A percentile compares a stretch with the other conserved stretches of the same genome.
These are phyloP conservation scores for Fusarium brevicatenulatum DNA, from an alignment of 2,329 filamentous ascomycete species.

Conservation along the genomic window DNA sequence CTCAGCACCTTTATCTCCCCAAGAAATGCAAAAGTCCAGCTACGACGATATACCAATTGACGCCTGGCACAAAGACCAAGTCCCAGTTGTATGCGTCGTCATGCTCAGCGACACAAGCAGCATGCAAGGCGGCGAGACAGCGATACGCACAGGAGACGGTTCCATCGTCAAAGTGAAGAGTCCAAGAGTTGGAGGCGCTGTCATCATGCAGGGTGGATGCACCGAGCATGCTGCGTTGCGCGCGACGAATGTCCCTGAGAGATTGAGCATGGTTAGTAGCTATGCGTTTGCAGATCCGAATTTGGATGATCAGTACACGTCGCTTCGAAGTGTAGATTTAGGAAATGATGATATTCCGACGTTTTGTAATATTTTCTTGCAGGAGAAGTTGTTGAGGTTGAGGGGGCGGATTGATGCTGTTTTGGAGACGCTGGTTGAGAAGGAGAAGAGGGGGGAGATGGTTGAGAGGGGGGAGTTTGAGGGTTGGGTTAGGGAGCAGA, in stretches of 20 bases:
- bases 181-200: not conserved
- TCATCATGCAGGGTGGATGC: conserved; percentile 2
- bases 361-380: not conserved
- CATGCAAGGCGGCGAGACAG: conserved; percentile 32
- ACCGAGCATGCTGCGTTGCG: not conserved
- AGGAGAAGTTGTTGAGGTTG: not conserved
- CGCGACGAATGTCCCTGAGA: not conserved
- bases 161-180: not conserved
- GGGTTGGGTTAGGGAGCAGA: not conserved
- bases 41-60: conserved; percentile 11
- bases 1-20: not conserved
- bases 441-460: not conserved
- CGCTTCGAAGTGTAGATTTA: not conserved
- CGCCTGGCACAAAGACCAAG: conserved; percentile 26
- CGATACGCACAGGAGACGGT: not conserved
- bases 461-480: not conserved
- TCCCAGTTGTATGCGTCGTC: conserved; percentile 21
- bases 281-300: not conserved
- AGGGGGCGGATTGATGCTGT: not conserved
- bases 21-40: not conserved
- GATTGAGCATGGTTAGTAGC: not conserved
- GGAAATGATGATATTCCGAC: not conserved
- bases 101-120: conserved; percentile 29
- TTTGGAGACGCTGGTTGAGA: not conserved
- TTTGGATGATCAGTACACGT: conserved; percentile 1